Base-by-base conservation (phyloP, 2,329 filamentous ascomycete species). In the Eutypa lata region DNA sequence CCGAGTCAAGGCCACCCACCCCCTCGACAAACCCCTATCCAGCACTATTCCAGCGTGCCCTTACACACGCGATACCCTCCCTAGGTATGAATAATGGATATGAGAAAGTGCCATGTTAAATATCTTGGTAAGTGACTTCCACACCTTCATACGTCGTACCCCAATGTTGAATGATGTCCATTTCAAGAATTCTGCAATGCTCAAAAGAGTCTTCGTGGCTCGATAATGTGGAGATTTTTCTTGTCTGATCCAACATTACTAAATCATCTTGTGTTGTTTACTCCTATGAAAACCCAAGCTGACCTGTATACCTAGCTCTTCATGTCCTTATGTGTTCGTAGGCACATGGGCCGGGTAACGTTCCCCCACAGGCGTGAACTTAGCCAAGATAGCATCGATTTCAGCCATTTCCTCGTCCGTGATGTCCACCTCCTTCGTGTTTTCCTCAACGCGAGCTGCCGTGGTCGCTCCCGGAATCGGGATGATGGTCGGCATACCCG, bases 401-500 rank as follows among this genome's bases (percentile, higher is more conserved):
- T 76, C 73, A 6, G 61, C 64, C 65, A 82, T 63, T 57, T 86
- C 83, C 4, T 73, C 73, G 2, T 76, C 71, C 1, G 70, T 76
- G 45, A 86, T 64, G 1, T 76, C 69, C 5, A 84, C 70, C 35
- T 72, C 57, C 54, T 73, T 76, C 31, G 74, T 69, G 59, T 89
- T 89, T 73, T 89, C 86, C n/a, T 72, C 61, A 11, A 88, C 76
- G 21, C 84, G 75, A 37, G 71, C 75, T 10, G 70, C 72, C 4
- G 76, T 82, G 1, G 81, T 82, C 8, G 86, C 80, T 2, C 86
- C 86, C 0, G 86, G 87, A 55, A 89, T 88, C 6, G 86, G 85
- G 48, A 89, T 80, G 55, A 88, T 80, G 16, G 62, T 67, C 21
- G 80, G 80, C 76, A 81, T 76, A 38, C 79, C 82, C 6, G 78